Percentiles rank a stretch among this genome's conserved stretches.
Evolutionary conservation across 2,329 filamentous ascomycete genomes (phyloP).

Genomic region (Ascochyta rabiei): DNA sequence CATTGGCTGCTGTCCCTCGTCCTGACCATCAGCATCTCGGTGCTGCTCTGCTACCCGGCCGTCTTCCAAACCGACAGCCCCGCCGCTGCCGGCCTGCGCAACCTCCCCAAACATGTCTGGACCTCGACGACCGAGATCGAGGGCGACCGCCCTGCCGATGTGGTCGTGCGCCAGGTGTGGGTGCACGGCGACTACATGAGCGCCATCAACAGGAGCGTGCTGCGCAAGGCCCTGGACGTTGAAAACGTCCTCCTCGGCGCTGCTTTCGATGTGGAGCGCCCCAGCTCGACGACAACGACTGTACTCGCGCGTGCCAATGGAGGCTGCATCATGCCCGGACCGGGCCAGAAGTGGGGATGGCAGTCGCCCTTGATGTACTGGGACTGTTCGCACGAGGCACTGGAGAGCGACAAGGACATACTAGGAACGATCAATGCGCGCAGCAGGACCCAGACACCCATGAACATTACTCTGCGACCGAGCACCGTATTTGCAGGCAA

Average conservation of each 20-base stretch:
- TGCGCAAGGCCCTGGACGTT: slow-evolving; percentile 70
- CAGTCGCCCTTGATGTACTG: slow-evolving; percentile 85
- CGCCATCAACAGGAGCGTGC: slow-evolving; percentile 69
- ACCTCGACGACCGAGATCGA: slow-evolving; percentile 71
- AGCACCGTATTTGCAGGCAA: slow-evolving; percentile 86
- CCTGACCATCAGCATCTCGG: slow-evolving; percentile 73
- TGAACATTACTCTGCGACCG: slow-evolving; percentile 76
- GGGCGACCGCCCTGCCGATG: slow-evolving; percentile 62
- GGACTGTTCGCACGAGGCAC: slow-evolving; percentile 67
- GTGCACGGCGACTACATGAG: slow-evolving; percentile 82
- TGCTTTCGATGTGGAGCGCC: slow-evolving; percentile 27
- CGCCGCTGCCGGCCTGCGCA: slow-evolving; percentile 72
- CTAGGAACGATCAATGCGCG: slow-evolving; percentile 71
- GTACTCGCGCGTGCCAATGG: slow-evolving; percentile 1
- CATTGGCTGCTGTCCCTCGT: slow-evolving; percentile 78
- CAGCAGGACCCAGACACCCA: slow-evolving; percentile 66
- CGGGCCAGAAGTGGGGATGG: slow-evolving; percentile 73
- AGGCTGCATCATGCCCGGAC: slow-evolving; percentile 48
- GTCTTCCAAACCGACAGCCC: slow-evolving; percentile 77
- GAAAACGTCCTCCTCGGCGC: slow-evolving; percentile 71
- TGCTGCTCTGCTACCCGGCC: slow-evolving; percentile 74
- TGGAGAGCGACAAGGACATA: slow-evolving; percentile 67
- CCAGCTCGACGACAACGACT: background rate
- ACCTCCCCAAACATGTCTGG: slow-evolving; percentile 80
- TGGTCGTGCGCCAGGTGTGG: slow-evolving; percentile 84